Evolutionary conservation across 305 asterid genomes (phyloP).

Genomic region (Solanum hybrid): DNA sequence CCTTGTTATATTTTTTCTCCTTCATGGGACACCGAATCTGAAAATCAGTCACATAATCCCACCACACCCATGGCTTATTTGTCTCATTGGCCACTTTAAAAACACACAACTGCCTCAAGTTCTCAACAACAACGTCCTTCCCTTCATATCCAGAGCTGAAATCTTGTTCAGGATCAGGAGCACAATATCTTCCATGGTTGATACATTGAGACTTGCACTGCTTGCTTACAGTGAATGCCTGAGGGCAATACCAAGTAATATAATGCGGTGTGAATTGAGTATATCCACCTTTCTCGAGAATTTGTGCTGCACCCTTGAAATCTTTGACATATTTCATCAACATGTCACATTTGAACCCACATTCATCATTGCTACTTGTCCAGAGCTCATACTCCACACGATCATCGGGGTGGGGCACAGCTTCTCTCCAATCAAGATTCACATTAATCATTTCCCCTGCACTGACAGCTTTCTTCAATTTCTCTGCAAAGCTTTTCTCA

Average conservation of each 20-base stretch:
- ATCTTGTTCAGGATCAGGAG: slow-evolving; percentile 98
- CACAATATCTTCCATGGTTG: slow-evolving; percentile 90
- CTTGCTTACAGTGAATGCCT: slow-evolving; percentile 81
- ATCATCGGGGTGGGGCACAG: slow-evolving; percentile 98
- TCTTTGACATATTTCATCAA: slow-evolving; percentile 83
- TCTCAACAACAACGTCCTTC: slow-evolving; percentile 82
- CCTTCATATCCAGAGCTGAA: slow-evolving; percentile 90
- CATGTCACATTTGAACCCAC: slow-evolving; percentile 94
- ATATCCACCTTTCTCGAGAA: slow-evolving; percentile 90
- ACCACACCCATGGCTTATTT: slow-evolving; percentile 90
- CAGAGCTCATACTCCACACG: slow-evolving; percentile 96
- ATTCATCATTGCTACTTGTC: slow-evolving; percentile 95
- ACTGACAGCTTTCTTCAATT: slow-evolving; percentile 53
- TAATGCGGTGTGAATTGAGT: slow-evolving; percentile 93
- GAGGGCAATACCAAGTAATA: slow-evolving; percentile 98
- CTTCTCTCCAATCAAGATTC: slow-evolving; percentile 97
- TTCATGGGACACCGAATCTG: slow-evolving; percentile 98
- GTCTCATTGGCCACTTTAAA: slow-evolving; percentile 81
- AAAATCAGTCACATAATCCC: slow-evolving; percentile 98
- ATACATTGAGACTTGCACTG: slow-evolving; percentile 97
- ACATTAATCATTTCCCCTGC: slow-evolving; percentile 78
- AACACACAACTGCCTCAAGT: slow-evolving; percentile 88
- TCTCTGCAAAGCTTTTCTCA: slow-evolving; percentile 53
- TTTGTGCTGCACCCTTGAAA: slow-evolving; percentile 95
- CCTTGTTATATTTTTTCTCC: slow-evolving; percentile 86